phyloP scores from a whole-genome alignment of 768 basidiomycete species.

The Dioszegia aurantiaca region DNA sequence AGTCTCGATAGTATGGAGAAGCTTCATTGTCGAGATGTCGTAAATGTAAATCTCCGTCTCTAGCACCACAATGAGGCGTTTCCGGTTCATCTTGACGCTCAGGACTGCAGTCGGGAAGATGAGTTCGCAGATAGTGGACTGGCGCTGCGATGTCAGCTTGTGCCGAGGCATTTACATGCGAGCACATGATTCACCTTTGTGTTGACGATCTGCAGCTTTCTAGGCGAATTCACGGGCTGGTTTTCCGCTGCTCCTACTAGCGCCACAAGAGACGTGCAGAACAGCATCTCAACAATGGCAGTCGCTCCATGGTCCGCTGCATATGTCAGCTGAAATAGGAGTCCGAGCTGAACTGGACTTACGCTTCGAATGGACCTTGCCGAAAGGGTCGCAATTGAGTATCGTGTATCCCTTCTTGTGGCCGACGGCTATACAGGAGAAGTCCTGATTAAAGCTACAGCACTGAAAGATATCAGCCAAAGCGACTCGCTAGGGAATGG shows the following conservation, averaged over 20 bases:
- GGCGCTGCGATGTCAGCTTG: slow-evolving; percentile 60
- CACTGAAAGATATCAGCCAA: slow-evolving; percentile 31
- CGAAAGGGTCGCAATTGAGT: slow-evolving; percentile 97
- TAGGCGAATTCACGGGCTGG: slow-evolving; percentile 81
- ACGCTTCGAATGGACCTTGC: slow-evolving; percentile 93
- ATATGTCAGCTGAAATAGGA: slow-evolving; percentile 41
- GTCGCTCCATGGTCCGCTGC: slow-evolving; percentile 79
- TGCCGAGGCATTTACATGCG: neutral
- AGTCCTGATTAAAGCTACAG: slow-evolving; percentile 93
- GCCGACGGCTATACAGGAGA: slow-evolving; percentile 93
- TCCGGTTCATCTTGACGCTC: slow-evolving; percentile 95
- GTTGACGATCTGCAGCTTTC: slow-evolving; percentile 95
- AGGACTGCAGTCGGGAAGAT: slow-evolving; percentile 95
- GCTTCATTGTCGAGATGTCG: slow-evolving; percentile 97
- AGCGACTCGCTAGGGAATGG: neutral
- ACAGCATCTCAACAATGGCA: slow-evolving; percentile 98
- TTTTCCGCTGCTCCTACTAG: slow-evolving; percentile 87
- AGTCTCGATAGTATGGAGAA: slow-evolving; percentile 95
- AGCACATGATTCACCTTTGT: slow-evolving; percentile 69
- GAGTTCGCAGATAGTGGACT: slow-evolving; percentile 98
- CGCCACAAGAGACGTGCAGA: slow-evolving; percentile 96
- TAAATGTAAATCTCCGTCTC: slow-evolving; percentile 99
- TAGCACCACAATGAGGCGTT: slow-evolving; percentile 90
- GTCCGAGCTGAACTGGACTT: slow-evolving; percentile 50
- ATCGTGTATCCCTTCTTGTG: slow-evolving; percentile 95